phyloP scores from a whole-genome alignment of 441 rosid species.

The Arabidopsis hybrid region DNA sequence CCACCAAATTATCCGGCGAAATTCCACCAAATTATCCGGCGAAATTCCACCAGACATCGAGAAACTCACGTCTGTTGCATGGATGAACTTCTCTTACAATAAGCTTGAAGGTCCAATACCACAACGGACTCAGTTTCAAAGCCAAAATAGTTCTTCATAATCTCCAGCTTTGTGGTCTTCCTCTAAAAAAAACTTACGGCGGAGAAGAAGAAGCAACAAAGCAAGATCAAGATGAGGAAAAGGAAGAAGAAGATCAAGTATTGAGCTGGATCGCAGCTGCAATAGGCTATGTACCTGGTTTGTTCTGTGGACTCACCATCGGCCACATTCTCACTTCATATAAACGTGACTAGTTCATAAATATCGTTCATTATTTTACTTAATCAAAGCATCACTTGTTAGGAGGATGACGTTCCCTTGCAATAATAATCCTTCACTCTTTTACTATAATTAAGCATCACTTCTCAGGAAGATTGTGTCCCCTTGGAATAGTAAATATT shows the following conservation, averaged over 20 bases:
- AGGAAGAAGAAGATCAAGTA: neutral
- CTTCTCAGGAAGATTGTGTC: no score
- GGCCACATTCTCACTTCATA: neutral
- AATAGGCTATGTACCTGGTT: conserved; percentile 23
- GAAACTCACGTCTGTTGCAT: no score
- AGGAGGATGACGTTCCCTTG: neutral
- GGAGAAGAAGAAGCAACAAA: neutral
- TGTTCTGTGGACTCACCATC: conserved; percentile 5
- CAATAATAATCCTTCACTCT: neutral
- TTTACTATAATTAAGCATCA: no score
- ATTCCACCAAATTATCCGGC: no score
- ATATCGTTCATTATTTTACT: conserved; percentile 8
- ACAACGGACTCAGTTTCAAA: conserved; percentile 26
- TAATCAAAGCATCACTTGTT: no score
- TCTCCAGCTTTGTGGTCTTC: neutral
- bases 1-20: no score
- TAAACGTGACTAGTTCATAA: conserved; percentile 7
- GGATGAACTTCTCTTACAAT: no score
- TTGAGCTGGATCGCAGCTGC: conserved; percentile 28
- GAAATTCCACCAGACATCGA: no score
- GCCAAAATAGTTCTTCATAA: no score
- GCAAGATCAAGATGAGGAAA: neutral
- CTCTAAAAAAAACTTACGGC: neutral
- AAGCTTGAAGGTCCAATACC: no score
- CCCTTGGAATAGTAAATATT: no score